Evolutionary conservation across 441 rosid genomes (phyloP).

Genomic region (Populus hybrid): DNA sequence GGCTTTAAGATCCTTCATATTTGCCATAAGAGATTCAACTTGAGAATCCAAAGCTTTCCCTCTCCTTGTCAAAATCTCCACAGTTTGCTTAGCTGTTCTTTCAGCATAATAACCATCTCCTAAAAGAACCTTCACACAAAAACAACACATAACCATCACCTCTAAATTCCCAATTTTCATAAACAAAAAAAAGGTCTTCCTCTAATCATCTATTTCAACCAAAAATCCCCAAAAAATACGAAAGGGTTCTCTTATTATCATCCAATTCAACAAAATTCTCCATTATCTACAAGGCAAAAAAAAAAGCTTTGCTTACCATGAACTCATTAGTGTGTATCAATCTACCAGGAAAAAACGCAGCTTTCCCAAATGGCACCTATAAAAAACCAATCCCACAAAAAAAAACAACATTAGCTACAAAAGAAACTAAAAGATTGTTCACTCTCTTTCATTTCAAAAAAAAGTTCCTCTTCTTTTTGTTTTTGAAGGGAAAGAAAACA

Average conservation of each 20-base stretch:
- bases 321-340: constrained; percentile 85
- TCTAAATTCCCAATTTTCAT: not conserved
- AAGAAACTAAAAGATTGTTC: not conserved
- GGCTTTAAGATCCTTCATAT: constrained; percentile 64
- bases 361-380: constrained; percentile 84
- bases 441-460: not conserved
- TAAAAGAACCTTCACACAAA: constrained; percentile 50
- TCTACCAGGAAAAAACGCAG: constrained; percentile 82
- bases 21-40: constrained; percentile 54
- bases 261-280: not conserved
- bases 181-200: not conserved
- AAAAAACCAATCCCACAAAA: not conserved
- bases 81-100: constrained; percentile 73
- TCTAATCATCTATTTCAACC: not conserved
- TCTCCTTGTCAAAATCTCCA: constrained; percentile 76
- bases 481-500: not conserved
- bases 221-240: not conserved
- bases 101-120: constrained; percentile 82
- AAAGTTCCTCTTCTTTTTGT: not conserved
- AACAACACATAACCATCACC: not conserved
- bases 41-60: constrained; percentile 64
- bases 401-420: not conserved
- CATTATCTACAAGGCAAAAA: not conserved
- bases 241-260: not conserved
- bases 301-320: constrained; percentile 36